These are phyloP conservation scores for Chloranthus sessilifolius DNA, from an alignment of 164 flowering plant species.

Conservation along the genomic window DNA sequence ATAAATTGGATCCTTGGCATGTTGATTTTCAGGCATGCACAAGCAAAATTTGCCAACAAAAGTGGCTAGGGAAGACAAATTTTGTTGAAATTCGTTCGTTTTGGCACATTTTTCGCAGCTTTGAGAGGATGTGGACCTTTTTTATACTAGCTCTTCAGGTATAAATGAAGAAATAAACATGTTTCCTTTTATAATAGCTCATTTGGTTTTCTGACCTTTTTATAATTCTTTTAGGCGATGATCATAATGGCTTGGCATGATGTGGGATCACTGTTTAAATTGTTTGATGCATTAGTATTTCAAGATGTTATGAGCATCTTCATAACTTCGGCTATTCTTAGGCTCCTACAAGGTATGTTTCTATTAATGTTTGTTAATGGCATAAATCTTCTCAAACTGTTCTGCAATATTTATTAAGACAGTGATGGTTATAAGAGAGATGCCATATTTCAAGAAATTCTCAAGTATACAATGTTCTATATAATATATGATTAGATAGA, in stretches of 20 bases:
- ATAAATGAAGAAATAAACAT: conserved; percentile 6
- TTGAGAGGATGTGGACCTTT: conserved; percentile 91
- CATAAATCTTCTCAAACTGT: background rate
- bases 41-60: conserved; percentile 28
- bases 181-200: conserved; percentile 1
- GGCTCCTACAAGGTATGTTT: conserved; percentile 59
- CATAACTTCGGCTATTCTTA: conserved; percentile 61
- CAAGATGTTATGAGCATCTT: conserved; percentile 33
- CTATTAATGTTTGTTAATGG: background rate
- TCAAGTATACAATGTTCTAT: no score
- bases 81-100: conserved; percentile 92
- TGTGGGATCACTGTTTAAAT: conserved; percentile 59
- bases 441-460: no score
- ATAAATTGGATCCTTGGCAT: no score
- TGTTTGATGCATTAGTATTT: conserved; percentile 54
- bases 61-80: conserved; percentile 94
- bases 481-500: no score
- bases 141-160: conserved; percentile 87
- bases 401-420: background rate
- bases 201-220: background rate
- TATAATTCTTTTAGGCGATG: conserved; percentile 56
- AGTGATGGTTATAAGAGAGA: no score
- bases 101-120: conserved; percentile 91
- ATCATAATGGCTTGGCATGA: conserved; percentile 89
- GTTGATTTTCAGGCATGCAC: conserved; percentile 20